Evolutionary conservation across 2,329 filamentous ascomycete genomes (phyloP), one percentile per base, ranked within the genome.

Genomic region (Ophiosphaerella korrae): DNA sequence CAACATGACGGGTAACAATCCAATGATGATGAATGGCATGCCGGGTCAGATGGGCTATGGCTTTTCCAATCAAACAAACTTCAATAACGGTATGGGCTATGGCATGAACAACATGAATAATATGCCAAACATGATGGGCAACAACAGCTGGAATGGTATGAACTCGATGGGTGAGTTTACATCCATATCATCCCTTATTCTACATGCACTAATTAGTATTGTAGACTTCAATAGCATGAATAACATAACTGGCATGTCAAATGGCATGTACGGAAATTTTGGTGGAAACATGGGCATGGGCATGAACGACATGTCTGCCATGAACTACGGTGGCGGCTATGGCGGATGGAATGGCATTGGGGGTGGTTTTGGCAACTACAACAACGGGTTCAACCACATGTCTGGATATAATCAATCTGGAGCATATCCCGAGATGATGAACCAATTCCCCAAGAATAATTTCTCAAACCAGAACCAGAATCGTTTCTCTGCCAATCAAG

Each of bases 221-320:
- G 2, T 14, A 70, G 66, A 67, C 31, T 70, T 61, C 53, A 67
- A 75, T 68, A 64, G 85, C 70, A 92, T 94, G 88, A 67, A 75
- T 68, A 64, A 85, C 70, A 92, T 94, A 88, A 67, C 67, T 46
- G 79, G 88, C 62, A 94, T 96, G 90, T 89, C 92, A 81, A 85
- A 83, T 83, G 85, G 86, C 82, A 90, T 92, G 87, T 90, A 85
- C 79, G 85, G 86, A 80, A 85, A 86, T 79, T 90, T 88, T 74
- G 84, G 84, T 77, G 78, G 80, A 71, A 84, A 86, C 57, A 72
- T 72, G 81, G 86, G 86, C 80, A 88, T 89, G 85, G 62, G 88
- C 76, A 89, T 90, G 87, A 88, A 84, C 81, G 83, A 86, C 80
- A 88, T 89, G 85, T 88, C 84, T 56, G 71, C 68, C 66, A 75